These are phyloP conservation scores for Kwoniella sp. DNA, from an alignment of 768 basidiomycete species.

Conservation along the genomic window DNA sequence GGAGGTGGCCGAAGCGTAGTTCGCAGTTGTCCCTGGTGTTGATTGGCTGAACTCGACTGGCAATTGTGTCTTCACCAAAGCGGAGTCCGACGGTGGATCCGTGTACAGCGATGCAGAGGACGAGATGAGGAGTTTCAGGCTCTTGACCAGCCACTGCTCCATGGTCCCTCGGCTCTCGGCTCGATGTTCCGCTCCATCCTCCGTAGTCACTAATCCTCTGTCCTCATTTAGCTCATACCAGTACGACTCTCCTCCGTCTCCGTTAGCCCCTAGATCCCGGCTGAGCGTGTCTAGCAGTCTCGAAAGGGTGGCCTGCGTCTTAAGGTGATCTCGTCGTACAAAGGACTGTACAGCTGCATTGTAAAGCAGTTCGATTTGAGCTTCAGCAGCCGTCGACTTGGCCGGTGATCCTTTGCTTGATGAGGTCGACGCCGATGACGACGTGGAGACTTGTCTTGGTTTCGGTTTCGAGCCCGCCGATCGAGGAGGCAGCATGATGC, in stretches of 20 bases:
- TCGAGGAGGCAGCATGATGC: conserved; percentile 10
- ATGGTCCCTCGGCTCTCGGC: background rate
- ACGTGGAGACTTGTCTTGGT: background rate
- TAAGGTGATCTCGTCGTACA: conserved; percentile 44
- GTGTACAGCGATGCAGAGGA: conserved; percentile 39
- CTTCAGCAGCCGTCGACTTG: conserved; percentile 21
- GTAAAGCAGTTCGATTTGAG: conserved; percentile 41
- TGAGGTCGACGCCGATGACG: conserved; percentile 1
- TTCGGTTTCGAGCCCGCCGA: conserved; percentile 2
- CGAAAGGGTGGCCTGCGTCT: conserved; percentile 35
- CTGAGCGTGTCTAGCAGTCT: conserved; percentile 21
- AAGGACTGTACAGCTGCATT: conserved; percentile 50
- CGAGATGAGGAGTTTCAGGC: conserved; percentile 40
- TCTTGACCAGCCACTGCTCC: conserved; percentile 42
- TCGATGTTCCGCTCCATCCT: background rate
- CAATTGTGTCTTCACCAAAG: background rate
- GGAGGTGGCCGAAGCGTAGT: background rate
- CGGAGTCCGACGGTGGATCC: conserved; percentile 32
- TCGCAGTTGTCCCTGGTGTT: conserved; percentile 16
- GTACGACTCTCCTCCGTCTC: background rate
- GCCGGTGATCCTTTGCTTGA: background rate
- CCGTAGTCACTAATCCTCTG: too few relatives aligned
- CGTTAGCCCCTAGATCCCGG: background rate
- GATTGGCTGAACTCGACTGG: conserved; percentile 16
- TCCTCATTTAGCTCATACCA: conserved; percentile 27